These are phyloP conservation scores for Acephala macrosclerotiorum DNA, from an alignment of 2,329 filamentous ascomycete genomes.

Conservation along the genomic window DNA sequence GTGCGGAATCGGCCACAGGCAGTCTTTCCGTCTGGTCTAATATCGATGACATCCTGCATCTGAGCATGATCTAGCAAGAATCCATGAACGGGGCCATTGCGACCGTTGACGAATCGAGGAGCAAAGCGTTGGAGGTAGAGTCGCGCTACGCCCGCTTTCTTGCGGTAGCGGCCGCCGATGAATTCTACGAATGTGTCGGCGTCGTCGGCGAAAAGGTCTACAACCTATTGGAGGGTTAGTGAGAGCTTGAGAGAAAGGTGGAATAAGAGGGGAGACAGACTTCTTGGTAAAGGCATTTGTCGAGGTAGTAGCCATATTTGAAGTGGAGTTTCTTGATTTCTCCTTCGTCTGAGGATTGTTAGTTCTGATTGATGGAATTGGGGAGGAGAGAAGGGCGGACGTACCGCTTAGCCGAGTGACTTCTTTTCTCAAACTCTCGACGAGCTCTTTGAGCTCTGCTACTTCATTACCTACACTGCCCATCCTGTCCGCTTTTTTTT, in stretches of 20 bases:
- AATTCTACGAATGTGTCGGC: conserved; percentile 63
- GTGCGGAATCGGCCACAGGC: conserved; percentile 60
- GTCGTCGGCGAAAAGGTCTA: conserved; percentile 59
- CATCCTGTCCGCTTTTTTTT: background rate
- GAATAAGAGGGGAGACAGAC: conserved; percentile 38
- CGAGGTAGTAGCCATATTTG: conserved; percentile 66
- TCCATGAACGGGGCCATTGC: conserved; percentile 62
- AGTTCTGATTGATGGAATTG: background rate
- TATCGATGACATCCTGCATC: conserved; percentile 63
- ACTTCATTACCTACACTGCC: conserved; percentile 16
- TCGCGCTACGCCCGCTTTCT: conserved; percentile 57
- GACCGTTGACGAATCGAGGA: conserved; percentile 57
- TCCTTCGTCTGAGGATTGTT: conserved; percentile 53
- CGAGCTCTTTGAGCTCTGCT: conserved; percentile 23
- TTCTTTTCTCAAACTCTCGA: conserved; percentile 26
- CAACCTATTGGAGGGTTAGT: conserved; percentile 45
- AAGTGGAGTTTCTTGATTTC: conserved; percentile 62
- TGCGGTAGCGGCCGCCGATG: conserved; percentile 59
- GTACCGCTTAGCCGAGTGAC: conserved; percentile 35
- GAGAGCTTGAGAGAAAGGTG: background rate
- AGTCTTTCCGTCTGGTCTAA: conserved; percentile 53
- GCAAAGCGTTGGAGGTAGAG: conserved; percentile 62
- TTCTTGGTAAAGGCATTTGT: conserved; percentile 65
- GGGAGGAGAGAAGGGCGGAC: conserved; percentile 38
- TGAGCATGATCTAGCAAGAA: conserved; percentile 65